Evolutionary conservation across 257 asterid genomes (phyloP), one percentile per base, ranked within the genome.

Genomic region (Mentha longifolia): DNA sequence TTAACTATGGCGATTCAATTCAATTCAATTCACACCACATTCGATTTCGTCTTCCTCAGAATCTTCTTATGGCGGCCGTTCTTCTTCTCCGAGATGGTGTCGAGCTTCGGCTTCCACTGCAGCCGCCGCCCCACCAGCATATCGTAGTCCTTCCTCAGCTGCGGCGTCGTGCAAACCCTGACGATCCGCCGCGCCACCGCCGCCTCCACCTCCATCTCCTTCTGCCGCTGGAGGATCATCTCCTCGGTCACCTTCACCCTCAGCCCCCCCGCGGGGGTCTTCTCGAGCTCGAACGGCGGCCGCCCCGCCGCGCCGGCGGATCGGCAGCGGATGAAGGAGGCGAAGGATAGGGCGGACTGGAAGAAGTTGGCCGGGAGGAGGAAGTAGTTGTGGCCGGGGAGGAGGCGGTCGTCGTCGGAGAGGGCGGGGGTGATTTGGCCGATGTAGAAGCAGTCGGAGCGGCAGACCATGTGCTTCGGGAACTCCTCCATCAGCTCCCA

Each of bases 31-130:
- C 62, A 50, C 3, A 57, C 56, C 31, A 46, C 35, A 41, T 28
- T 50, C n/a, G 62, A 72, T 68, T 76, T 73, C 60, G 67, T 75
- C 68, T 65, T 74, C 75, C 54, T 74, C 46, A 33, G 42, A 25
- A 52, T 72, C 75, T 75, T 76, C 66, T 41, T 76, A 22, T 57
- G 73, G 7, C 61, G 56, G 31, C 61, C 31, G 37, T 77, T 83
- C 75, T 79, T n/a, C n/a, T n/a, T 76, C 78, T 84, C 88, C 1
- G 81, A 30, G 9, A 86, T 86, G 25, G 84, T 73, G 33, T 86
- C 88, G n/a, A 86, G 88, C 82, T 83, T 86, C 6, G 91, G 91
- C 63, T 81, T 86, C 91, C 91, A 86, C 1, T 46, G 82, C 42
- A 16, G 58, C 9, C 85, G 83, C 17, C 79, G 77, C 41, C 80